A percentile compares a stretch with the other conserved stretches of the same genome.
These are phyloP conservation scores for Hyaloperonospora brassicae DNA, from an alignment of 352 stramenopile species.

Conservation along the genomic window DNA sequence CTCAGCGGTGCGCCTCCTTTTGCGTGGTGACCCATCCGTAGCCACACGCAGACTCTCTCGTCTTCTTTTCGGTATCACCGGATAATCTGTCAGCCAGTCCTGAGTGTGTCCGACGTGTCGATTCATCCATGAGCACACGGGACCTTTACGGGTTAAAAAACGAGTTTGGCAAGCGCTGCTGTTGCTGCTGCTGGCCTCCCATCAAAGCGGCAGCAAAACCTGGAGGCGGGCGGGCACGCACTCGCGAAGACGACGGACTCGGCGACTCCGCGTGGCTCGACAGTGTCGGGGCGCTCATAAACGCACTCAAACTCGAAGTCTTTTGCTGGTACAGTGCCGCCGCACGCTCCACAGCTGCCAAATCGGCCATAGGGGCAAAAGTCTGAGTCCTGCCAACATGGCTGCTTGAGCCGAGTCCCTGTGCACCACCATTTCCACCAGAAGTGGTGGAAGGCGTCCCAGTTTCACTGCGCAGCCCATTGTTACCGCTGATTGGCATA, in stretches of 20 bases:
- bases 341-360: conserved; percentile 64
- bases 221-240: conserved; percentile 32
- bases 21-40: background rate
- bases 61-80: conserved; percentile 5
- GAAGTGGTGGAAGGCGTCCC: conserved; percentile 11
- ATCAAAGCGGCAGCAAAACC: conserved; percentile 27
- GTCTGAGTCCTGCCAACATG: conserved; percentile 7
- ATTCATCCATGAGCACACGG: background rate
- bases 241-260: conserved; percentile 21
- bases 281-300: conserved; percentile 34
- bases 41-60: conserved; percentile 1
- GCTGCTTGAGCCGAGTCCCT: conserved; percentile 7
- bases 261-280: conserved; percentile 20
- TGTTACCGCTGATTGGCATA: conserved; percentile 17
- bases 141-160: conserved; percentile 54
- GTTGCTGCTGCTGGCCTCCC: conserved; percentile 13
- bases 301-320: conserved; percentile 65
- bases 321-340: conserved; percentile 60
- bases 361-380: conserved; percentile 54
- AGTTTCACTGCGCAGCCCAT: conserved; percentile 13
- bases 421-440: background rate
- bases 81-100: background rate
- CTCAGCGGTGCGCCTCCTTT: conserved; percentile 1
- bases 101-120: conserved; percentile 4
- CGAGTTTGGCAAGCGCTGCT: conserved; percentile 40